Base-by-base conservation (phyloP, 495 filamentous ascomycete species). In the Haplographium delicatum region DNA sequence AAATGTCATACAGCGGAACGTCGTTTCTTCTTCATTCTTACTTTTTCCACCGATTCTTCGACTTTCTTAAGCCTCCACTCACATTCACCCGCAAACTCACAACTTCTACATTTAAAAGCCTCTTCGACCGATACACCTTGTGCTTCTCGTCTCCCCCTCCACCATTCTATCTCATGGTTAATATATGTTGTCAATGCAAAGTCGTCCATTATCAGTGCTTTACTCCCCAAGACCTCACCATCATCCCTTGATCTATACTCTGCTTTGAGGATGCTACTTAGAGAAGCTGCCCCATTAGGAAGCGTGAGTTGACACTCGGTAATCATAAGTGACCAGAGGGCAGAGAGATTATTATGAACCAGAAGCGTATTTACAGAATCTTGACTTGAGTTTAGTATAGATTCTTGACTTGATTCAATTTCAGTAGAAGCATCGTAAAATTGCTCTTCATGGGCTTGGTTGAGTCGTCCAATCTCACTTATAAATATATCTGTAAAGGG, bases 121-220 rank as follows among this genome's bases (percentile, higher is more conserved):
- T 97, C 94, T 65, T 90, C 83, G 10, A 94, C 73, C n/a, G 75
- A 68, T 6, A 97, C 94, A 8, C 93, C 93, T n/a, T 76, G 70
- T 0, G 90, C 80, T 48, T 74, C 69, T 15, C 91, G 66, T 62
- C 89, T 74, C 3, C 94, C 93, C 34, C 75, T 79, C 93, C 93
- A 97, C 89, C 88, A 97, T 22, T 71, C 62, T 76, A 97, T 77
- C 61, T 85, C 82, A 19, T 82, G 72, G 3, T 65, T 60, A 1
- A 95, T 54, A 61, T 95, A 93, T 1, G 59, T 59, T 24, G 80
- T 73, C 44, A 96, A 65, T 15, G 62, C 68, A 2, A 70, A 62
- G 2, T 75, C 75, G 53, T 91, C 83, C 52, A 88, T 87, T 2
- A 77, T 70, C 62, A 95, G 87, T 0, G 79, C 75, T 48, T 85